Evolutionary conservation across 2,329 filamentous ascomycete species (phyloP), one percentile per base, ranked within the genome.

Genomic region (Paraphoma sp.): DNA sequence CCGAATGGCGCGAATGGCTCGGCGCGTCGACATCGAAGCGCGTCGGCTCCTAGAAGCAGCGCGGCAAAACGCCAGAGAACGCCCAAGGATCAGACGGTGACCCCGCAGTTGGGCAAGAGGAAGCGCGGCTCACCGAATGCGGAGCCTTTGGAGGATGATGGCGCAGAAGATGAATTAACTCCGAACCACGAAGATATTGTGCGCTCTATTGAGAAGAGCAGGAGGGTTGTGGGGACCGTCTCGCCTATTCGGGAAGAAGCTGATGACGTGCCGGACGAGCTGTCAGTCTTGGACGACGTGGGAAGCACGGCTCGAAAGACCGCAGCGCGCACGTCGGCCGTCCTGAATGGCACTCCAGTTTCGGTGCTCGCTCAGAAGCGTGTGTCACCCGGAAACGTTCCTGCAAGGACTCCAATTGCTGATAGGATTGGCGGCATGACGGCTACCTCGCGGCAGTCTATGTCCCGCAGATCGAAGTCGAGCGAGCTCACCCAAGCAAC

Each of bases 91-190:
- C 51, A 46, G 11, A 60, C 54, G 9, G 59, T 64, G 4, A 76
- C 73, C 33, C 74, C 74, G 28, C 63, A 66, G 9, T 50, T 73
- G 17, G 72, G 73, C 17, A 76, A 75, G 66, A 65, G 70, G 56
- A 76, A 75, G 67, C 69, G 70, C 44, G 71, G 62, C 9, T 68
- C 68, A 2, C 45, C 61, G 23, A 42, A 51, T 11, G 63, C 64
- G 41, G 54, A 60, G 17, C 48, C 57, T 31, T 65, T 50, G 14
- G 67, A 73, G 18, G 56, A 23, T 23, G 23, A 23, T 5, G 23
- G 23, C 23, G 23, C 3, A 2, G 23, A 64, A 29, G 75, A 77
- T 51, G 72, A 76, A 46, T 63, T 77, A 23, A 75, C 71, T 44
- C 72, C 72, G 29, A 65, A 68, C 17, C 67, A 64, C 12, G 63